Evolutionary conservation across 1,139 yeast genomes (phyloP).

Genomic region (Lizanozyma gosingica): DNA sequence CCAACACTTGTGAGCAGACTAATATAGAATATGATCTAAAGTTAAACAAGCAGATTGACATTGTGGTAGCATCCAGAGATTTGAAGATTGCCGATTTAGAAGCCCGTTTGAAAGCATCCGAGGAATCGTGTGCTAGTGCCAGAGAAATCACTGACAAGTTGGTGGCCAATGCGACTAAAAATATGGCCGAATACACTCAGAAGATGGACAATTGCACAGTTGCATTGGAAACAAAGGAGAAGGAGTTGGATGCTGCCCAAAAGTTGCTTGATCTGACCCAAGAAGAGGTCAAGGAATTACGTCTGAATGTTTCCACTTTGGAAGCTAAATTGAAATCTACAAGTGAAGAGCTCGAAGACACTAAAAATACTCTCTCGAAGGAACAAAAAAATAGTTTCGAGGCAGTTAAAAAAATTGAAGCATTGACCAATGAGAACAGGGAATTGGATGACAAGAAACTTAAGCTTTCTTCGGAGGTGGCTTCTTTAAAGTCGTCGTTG

Average conservation of each 20-base stretch:
- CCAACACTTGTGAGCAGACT: constrained; percentile 10
- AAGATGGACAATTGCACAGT: too few relatives aligned
- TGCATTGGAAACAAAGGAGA: too few relatives aligned
- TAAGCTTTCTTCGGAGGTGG: background rate
- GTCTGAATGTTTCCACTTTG: too few relatives aligned
- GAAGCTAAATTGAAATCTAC: background rate
- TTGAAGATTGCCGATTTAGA: constrained; percentile 11
- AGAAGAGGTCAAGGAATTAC: too few relatives aligned
- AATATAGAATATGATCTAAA: constrained; percentile 19
- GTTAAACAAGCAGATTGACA: constrained; percentile 23
- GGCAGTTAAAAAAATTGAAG: background rate
- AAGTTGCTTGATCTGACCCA: too few relatives aligned
- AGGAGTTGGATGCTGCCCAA: too few relatives aligned
- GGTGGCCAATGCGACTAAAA: constrained; percentile 2
- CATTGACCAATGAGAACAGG: background rate
- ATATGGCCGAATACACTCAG: background rate
- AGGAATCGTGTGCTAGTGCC: background rate
- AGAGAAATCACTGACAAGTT: constrained; percentile 1
- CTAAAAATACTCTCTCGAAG: background rate
- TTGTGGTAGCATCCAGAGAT: constrained; percentile 19
- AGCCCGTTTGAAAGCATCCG: constrained; percentile 4
- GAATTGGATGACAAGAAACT: background rate
- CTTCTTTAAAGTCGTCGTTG: background rate
- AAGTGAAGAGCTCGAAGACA: background rate
- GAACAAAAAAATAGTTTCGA: background rate